Evolutionary conservation across 225 moss, liverwort and hornwort species (phyloP), one percentile per base, ranked within the genome.

Genomic region (Physcomitrium patens): DNA sequence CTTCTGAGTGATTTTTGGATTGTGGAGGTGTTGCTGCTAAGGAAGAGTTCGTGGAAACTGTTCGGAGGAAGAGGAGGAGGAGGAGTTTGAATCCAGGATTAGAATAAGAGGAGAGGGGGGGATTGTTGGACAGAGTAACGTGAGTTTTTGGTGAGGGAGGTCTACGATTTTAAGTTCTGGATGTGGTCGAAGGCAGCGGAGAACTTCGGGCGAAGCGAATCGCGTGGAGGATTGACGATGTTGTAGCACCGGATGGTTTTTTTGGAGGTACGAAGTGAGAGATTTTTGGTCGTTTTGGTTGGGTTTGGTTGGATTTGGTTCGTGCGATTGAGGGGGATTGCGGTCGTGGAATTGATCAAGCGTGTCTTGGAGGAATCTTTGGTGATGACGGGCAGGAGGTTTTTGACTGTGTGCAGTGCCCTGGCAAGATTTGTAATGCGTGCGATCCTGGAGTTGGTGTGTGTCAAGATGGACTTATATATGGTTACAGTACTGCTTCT

Each of bases 221-320:
- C 22, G 24, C 7, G 67, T 16, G 60, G 52, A 64, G 53, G 16
- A 46, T 45, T 27, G 59, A 45, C 56, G 12, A 84, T 77, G 70
- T 27, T 56, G 31, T 63, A 71, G 57, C 61, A 18, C 44, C 51
- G 74, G 44, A 80, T 84, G 80, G 77, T 67, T 17, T 42, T n/a
- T 61, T 60, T 50, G 77, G 60, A 61, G 80, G 84, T 84, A 22
- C 0, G 76, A n/a, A n/a, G n/a, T n/a, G n/a, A n/a, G n/a, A n/a
- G n/a, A n/a, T n/a, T n/a, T n/a, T n/a, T n/a, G n/a, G n/a, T n/a
- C n/a, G n/a, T n/a, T n/a, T n/a, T n/a, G n/a, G n/a, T n/a, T n/a
- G n/a, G n/a, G n/a, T n/a, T 4, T 1, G 54, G 15, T 1, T 52
- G 10, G 12, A 24, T 47, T 0, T 22, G 3, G 49, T 49, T 12